Evolutionary conservation across 1,284 basidiomycete genomes (phyloP), one percentile per base, ranked within the genome.

Genomic region (Ceratobasidium papillatum): DNA sequence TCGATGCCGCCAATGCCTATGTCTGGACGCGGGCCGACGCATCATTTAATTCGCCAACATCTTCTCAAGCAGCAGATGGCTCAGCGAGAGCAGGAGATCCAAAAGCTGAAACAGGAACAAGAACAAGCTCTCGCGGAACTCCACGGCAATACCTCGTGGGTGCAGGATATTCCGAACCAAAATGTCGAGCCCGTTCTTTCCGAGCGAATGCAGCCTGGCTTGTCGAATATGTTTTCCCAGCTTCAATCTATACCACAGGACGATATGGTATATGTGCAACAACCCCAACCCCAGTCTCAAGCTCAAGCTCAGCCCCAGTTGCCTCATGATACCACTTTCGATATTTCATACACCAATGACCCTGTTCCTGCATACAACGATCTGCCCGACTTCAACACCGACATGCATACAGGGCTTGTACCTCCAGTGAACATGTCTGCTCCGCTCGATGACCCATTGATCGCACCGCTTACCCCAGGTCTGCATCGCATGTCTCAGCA

Each of bases 381-480:
- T 12, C 32, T 59, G 17, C 32, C 36, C 1, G n/a, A 25, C 36
- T 41, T 59, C 32, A n/a, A 36, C 11, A 22, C 58, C 9, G 5
- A 9, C 58, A 59, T 59, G 58, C 58, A 59, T 36, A 38, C 58
- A 59, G 22, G 58, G 7, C 58, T 59, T 30, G 58, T 59, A 17
- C 58, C 58, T 25, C 58, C 58, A 4, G 58, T 59, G 8, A 14
- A n/a, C 0, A 36, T 59, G 58, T 59, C 58, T 17, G 58, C 58
- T 22, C 58, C 58, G 25, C 12, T n/a, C 25, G n/a, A 59, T 34
- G 58, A 59, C n/a, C 19, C n/a, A 19, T 41, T 59, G n/a, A n/a
- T 59, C 32, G 58, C n/a, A 9, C 58, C 32, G 2, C 58, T 59
- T n/a, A 59, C 58, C 3, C 19, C 32, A 9, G 58, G 58, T 19